Percentiles rank a stretch among this genome's conserved stretches.
phyloP scores from a whole-genome alignment of 2,329 filamentous ascomycete species.

The Fusarium virguliforme region DNA sequence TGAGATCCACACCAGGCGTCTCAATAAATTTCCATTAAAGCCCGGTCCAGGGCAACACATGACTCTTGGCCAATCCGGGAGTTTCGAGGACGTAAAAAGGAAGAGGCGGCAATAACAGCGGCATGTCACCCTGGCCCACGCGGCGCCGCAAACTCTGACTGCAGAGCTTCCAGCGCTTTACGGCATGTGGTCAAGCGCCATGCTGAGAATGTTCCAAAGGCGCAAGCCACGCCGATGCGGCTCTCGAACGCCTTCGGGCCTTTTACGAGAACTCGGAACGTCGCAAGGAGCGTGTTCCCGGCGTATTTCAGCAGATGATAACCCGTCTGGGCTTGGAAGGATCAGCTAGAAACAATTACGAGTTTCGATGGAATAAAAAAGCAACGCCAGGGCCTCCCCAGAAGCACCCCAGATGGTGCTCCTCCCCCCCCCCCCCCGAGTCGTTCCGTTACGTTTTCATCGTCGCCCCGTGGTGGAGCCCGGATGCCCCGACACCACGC shows the following conservation, averaged over 20 bases:
- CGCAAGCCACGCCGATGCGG: constrained; percentile 33
- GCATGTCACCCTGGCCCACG: constrained; percentile 25
- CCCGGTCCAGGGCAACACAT: not conserved
- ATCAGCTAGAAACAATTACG: constrained; percentile 28
- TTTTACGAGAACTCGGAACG: constrained; percentile 17
- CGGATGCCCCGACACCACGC: constrained; percentile 36
- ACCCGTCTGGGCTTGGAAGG: constrained; percentile 12
- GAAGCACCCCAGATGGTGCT: constrained; percentile 6
- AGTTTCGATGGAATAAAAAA: constrained; percentile 34
- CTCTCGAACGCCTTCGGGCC: constrained; percentile 36
- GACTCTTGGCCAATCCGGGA: constrained; percentile 28
- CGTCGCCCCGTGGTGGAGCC: constrained; percentile 27
- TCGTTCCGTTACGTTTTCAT: constrained; percentile 23
- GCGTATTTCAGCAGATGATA: not conserved
- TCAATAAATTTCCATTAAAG: constrained; percentile 22
- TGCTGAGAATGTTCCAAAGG: constrained; percentile 28
- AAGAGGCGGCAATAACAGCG: constrained; percentile 11
- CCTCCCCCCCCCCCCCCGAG: constrained; percentile 12
- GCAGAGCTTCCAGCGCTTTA: constrained; percentile 35
- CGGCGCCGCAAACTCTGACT: constrained; percentile 25
- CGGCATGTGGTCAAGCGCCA: constrained; percentile 21
- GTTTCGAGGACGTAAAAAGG: constrained; percentile 43
- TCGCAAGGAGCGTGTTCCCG: not conserved
- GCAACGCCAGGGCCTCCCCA: not conserved
- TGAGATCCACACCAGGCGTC: constrained; percentile 29